phyloP scores from a whole-genome alignment of 2,329 filamentous ascomycete genomes.

The Colletotrichum viniferum region DNA sequence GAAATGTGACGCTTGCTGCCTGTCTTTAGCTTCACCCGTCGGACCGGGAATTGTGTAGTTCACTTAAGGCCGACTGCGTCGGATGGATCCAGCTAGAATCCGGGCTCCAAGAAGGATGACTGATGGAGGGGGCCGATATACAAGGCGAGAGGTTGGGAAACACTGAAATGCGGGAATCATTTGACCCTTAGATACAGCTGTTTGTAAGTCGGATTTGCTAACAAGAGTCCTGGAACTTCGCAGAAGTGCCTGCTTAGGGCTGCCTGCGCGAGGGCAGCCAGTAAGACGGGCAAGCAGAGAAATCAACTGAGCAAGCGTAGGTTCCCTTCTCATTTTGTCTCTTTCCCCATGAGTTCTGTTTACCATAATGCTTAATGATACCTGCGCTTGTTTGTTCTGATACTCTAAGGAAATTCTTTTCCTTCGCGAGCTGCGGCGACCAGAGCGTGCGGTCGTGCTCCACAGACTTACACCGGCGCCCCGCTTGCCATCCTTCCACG shows the following conservation, averaged over 20 bases:
- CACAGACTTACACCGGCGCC: neutral
- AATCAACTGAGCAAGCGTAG: neutral
- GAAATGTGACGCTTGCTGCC: fast-evolving
- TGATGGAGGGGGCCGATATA: neutral
- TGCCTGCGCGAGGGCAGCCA: neutral
- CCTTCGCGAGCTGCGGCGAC: neutral
- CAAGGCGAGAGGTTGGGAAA: neutral
- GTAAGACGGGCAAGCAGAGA: neutral
- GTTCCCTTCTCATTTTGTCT: neutral
- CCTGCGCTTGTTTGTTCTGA: neutral
- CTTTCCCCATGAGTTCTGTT: neutral
- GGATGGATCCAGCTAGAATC: neutral
- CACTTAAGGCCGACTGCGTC: neutral
- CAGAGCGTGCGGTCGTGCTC: neutral
- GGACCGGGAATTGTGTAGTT: neutral
- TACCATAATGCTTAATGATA: neutral
- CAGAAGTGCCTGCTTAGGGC: neutral
- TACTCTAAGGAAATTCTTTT: no score
- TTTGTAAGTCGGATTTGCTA: neutral
- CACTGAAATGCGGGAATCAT: fast-evolving
- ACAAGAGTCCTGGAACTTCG: neutral
- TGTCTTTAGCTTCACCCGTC: neutral
- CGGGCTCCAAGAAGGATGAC: no score
- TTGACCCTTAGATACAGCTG: neutral
- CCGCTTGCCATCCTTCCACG: neutral